Conservation (phyloP, 805 yeast species). For the Candida schatavii region DNA sequence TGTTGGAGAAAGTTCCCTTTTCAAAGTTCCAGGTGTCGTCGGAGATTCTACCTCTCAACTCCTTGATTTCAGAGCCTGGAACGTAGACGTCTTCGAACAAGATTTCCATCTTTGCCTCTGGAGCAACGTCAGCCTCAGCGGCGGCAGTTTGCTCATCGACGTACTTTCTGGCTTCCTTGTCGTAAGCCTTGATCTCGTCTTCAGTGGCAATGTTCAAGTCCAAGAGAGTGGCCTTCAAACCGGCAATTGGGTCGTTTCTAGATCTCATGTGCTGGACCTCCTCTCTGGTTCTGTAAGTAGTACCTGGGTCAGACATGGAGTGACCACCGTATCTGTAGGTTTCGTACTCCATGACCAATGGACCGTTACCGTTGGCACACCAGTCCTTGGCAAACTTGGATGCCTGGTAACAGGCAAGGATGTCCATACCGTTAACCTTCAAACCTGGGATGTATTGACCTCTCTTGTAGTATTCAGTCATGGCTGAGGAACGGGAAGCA, state of each 20-base stretch:
- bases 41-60: constrained; percentile 93
- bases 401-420: constrained; percentile 91
- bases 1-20: constrained; percentile 44
- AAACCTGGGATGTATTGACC: constrained; percentile 99
- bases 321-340: constrained; percentile 99
- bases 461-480: constrained; percentile 96
- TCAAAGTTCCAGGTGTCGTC: constrained; percentile 90
- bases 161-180: constrained; percentile 92
- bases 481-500: constrained; percentile 94
- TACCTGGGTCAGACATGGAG: constrained; percentile 99
- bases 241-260: constrained; percentile 95
- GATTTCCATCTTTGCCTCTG: constrained; percentile 92
- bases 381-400: constrained; percentile 96
- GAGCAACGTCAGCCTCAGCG: constrained; percentile 93
- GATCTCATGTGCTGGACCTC: constrained; percentile 99
- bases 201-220: constrained; percentile 87
- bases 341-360: constrained; percentile 93
- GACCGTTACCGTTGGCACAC: constrained; percentile 92
- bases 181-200: constrained; percentile 90
- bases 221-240: constrained; percentile 81
- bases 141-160: constrained; percentile 92
- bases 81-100: constrained; percentile 96
- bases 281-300: constrained; percentile 99
- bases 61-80: constrained; percentile 89
- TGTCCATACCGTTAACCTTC: constrained; percentile 98